Base-by-base conservation (phyloP, 305 asterid species). In the Plantago coronopus region DNA sequence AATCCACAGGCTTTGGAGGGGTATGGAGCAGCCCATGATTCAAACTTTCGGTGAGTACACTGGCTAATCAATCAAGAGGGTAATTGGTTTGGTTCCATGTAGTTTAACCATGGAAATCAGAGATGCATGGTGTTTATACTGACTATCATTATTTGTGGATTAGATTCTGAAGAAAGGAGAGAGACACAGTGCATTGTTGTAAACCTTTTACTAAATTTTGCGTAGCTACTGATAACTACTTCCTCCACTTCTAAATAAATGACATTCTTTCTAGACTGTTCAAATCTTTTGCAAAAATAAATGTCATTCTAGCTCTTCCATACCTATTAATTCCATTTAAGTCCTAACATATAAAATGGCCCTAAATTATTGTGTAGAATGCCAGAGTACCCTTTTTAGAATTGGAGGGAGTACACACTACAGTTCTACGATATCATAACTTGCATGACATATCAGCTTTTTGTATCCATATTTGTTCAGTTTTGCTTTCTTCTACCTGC, bases 1-100 rank as follows among this genome's bases (percentile, higher is more conserved):
- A 93, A 89, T 93, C 88, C 95, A 93, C 98, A 93, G 98, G 98
- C 96, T 72, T 76, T 85, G 85, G 97, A 93, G 89, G 95, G 94
- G 74, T 93, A 93, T 83, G 93, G 83, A 60, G 89, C 84, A 45
- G 88, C 78, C 59, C 83, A 89, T 51, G 97, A 86, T 73, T 80
- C 94, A 63, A 76, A 83, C 68, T 83, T 79, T 65, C 91, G 95
- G 98, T 89, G 89, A 89, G 98, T 89, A 67, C 34, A 53, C 54
- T 72, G 80, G 66, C 75, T 67, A 59, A 67, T 70, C 44, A 16
- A 38, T 60, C 71, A 15, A 59, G 59, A 69, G 73, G 76, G 66
- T 63, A 54, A 51, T 57, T 64, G 58, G 58, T 62, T 57, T 64
- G 58, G 58, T 62, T 65, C 66, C 59, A 14, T 48, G 73, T 63